Evolutionary conservation across 495 filamentous ascomycete genomes (phyloP), one percentile per base, ranked within the genome.

Genomic region (Xanthoparmelia taractica): DNA sequence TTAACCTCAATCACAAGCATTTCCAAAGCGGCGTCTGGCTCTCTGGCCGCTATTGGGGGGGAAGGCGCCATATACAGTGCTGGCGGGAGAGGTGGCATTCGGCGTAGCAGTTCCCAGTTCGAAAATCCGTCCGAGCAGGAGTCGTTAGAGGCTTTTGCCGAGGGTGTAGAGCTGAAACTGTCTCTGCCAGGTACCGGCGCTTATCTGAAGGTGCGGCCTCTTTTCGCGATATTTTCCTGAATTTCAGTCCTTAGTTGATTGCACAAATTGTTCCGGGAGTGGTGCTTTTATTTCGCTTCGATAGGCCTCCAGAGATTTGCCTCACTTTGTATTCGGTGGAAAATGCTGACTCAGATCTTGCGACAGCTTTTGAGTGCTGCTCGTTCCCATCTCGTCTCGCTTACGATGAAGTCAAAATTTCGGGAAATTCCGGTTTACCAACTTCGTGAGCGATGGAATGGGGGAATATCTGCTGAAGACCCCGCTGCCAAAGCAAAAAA

Each of bases 401-500:
- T 95, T 47, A 75, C 95, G 5, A 73, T 75, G n/a, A 87, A 85
- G 75, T 83, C 85, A 0, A 77, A 75, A 57, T 85, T 77, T 69
- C 75, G 79, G 57, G 88, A 93, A 73, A 82, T 80, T 4, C 87
- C 91, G 8, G 74, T 90, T 63, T 71, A 77, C 31, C 71, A 88
- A 29, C 79, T 96, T 7, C 80, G 80, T 23, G 89, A 94, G 70
- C 83, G 85, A 7, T 96, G 91, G 90, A 86, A 95, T 57, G 91
- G 91, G 20, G 88, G 87, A 11, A 75, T 89, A 18, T 81, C 81
- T 38, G 79, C 77, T 23, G 78, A 83, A 27, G 83, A 82, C 69
- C 80, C 76, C 43, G 79, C 78, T 36, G 79, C 81, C 45, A 65
- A 77, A 57, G 85, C 83, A 12, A 89, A 88, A 70, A 80, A 81